A percentile compares a stretch with the other conserved stretches of the same genome.
Conservation (phyloP, 306 rosid genomes). For the Myrica gale region DNA sequence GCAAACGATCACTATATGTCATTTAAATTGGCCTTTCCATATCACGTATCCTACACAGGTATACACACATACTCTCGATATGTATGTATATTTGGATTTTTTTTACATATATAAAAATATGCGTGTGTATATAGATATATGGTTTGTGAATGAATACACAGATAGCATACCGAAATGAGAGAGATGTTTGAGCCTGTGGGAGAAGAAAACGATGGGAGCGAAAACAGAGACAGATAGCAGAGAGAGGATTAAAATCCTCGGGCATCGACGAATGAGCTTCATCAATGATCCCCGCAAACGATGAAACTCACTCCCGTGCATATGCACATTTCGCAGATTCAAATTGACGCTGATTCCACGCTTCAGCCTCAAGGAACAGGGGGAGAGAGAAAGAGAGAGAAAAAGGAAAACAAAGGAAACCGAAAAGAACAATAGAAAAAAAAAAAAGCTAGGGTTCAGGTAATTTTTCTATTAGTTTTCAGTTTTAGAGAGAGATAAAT, state of each 20-base stretch:
- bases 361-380: slow-evolving; percentile 43
- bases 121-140: neutral
- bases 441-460: slow-evolving; percentile 49
- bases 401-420: neutral
- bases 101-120: neutral
- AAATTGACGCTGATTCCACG: slow-evolving; percentile 46
- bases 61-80: neutral
- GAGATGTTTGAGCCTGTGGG: slow-evolving; percentile 47
- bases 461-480: slow-evolving; percentile 8
- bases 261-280: slow-evolving; percentile 72
- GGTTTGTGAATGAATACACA: neutral
- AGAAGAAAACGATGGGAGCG: slow-evolving; percentile 73
- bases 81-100: too few relatives aligned
- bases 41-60: neutral
- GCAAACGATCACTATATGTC: slow-evolving; percentile 21
- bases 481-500: slow-evolving; percentile 38
- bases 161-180: slow-evolving; percentile 44
- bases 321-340: slow-evolving; percentile 55
- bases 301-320: slow-evolving; percentile 25
- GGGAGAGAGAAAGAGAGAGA: neutral
- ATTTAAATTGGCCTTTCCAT: neutral
- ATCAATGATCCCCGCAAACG: slow-evolving; percentile 41
- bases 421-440: neutral
- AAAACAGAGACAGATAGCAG: slow-evolving; percentile 74
- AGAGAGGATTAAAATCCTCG: slow-evolving; percentile 90